A percentile compares a stretch with the other conserved stretches of the same genome.
These are phyloP conservation scores for Solanum paucissectum DNA, from an alignment of 257 asterid species.

Conservation along the genomic window DNA sequence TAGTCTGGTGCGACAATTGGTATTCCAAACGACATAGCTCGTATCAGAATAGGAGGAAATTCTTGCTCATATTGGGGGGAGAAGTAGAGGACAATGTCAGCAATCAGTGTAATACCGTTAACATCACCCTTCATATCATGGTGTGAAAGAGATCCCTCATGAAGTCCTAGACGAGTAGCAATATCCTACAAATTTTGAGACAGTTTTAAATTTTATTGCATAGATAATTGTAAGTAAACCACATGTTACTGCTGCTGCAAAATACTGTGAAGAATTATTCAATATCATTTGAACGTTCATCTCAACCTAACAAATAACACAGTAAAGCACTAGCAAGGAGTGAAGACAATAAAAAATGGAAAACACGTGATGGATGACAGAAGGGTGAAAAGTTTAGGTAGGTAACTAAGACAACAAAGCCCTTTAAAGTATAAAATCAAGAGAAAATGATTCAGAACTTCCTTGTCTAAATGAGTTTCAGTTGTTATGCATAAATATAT, in stretches of 20 bases:
- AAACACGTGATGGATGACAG: background rate
- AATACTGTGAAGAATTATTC: background rate
- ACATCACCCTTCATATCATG: slow-evolving; percentile 63
- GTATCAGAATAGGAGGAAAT: slow-evolving; percentile 68
- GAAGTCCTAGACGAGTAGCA: slow-evolving; percentile 64
- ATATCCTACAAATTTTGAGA: slow-evolving; percentile 37
- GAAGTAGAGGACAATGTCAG: slow-evolving; percentile 78
- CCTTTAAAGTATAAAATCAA: background rate
- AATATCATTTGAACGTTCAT: background rate
- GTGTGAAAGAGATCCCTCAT: slow-evolving; percentile 66
- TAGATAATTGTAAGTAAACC: background rate
- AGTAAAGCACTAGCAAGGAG: background rate
- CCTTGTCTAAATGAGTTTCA: background rate
- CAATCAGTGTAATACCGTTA: slow-evolving; percentile 70
- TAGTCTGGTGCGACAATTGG: slow-evolving; percentile 77
- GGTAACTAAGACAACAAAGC: background rate
- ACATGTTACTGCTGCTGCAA: background rate
- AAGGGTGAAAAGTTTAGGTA: background rate
- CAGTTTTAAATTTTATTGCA: background rate
- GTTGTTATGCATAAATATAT: background rate
- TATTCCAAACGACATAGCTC: slow-evolving; percentile 92
- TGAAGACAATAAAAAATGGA: background rate
- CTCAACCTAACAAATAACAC: background rate
- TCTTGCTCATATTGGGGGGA: slow-evolving; percentile 91
- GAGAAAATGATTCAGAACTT: background rate